Evolutionary conservation across 768 basidiomycete species (phyloP).

Genomic region (Mycena leptocephala): DNA sequence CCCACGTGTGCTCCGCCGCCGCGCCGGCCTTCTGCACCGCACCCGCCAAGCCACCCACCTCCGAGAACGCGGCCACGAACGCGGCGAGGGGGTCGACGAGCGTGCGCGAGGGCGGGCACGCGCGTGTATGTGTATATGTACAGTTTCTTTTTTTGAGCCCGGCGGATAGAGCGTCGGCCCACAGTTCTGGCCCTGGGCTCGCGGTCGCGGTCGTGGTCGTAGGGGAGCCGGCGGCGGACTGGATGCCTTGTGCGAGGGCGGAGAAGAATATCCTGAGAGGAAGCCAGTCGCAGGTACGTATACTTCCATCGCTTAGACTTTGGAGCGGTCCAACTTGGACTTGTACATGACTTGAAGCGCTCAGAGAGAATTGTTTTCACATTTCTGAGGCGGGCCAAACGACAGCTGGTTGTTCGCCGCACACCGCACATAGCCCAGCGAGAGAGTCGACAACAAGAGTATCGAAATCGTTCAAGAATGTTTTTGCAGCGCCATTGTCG

Average conservation of each 20-base stretch:
- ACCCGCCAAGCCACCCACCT: constrained; percentile 52
- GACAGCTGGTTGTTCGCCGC: constrained; percentile 82
- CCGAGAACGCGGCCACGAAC: constrained; percentile 70
- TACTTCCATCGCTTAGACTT: too few relatives aligned
- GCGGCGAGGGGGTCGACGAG: constrained; percentile 93
- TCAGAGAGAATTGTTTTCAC: constrained; percentile 53
- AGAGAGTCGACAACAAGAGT: constrained; percentile 87
- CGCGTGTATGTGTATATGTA: constrained; percentile 90
- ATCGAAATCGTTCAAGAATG: constrained; percentile 84
- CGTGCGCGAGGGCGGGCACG: constrained; percentile 91
- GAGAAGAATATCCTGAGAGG: constrained; percentile 89
- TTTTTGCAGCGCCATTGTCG: constrained; percentile 58
- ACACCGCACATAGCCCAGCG: constrained; percentile 76
- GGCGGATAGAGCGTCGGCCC: constrained; percentile 71
- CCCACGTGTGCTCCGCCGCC: constrained; percentile 83
- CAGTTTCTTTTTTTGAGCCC: constrained; percentile 75
- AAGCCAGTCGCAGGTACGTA: not conserved
- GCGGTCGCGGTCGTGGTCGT: constrained; percentile 58
- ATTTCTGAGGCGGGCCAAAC: constrained; percentile 81
- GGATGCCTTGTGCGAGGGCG: constrained; percentile 83
- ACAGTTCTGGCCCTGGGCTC: constrained; percentile 67
- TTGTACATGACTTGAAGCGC: constrained; percentile 73
- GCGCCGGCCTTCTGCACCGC: constrained; percentile 75
- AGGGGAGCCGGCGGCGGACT: constrained; percentile 48
- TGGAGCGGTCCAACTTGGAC: constrained; percentile 67